Evolutionary conservation across 129 eudicot genomes (phyloP).

Genomic region (Escallonia rubra): DNA sequence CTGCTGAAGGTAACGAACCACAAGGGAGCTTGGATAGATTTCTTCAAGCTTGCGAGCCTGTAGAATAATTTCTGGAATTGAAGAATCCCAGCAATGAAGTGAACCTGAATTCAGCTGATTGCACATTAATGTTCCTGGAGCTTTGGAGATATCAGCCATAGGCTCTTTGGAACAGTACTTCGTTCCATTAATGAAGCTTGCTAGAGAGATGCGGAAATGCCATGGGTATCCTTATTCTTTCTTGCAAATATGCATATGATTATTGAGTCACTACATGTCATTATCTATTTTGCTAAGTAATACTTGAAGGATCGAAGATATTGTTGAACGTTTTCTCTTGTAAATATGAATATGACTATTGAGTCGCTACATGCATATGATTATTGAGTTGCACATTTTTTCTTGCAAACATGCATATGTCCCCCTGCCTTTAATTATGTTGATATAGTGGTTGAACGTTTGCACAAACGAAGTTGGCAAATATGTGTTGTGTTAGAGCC

Average conservation of each 20-base stretch:
- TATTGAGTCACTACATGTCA: background rate
- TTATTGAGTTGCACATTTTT: slow-evolving; percentile 22
- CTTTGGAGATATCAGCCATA: slow-evolving; percentile 7
- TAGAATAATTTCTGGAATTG: slow-evolving; percentile 61
- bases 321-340: slow-evolving; percentile 23
- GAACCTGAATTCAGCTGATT: slow-evolving; percentile 16
- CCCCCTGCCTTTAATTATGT: too few species aligned
- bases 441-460: too few species aligned
- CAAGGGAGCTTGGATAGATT: slow-evolving; percentile 23
- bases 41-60: slow-evolving; percentile 51
- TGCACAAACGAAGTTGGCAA: too few species aligned
- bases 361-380: slow-evolving; percentile 24
- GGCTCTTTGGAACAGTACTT: slow-evolving; percentile 31
- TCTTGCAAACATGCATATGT: too few species aligned
- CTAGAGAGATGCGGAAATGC: slow-evolving; percentile 94
- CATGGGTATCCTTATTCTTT: slow-evolving; percentile 74
- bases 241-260: background rate
- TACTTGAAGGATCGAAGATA: slow-evolving; percentile 52
- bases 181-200: slow-evolving; percentile 74
- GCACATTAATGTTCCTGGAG: slow-evolving; percentile 1
- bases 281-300: slow-evolving; percentile 1
- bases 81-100: slow-evolving; percentile 16
- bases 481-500: too few species aligned
- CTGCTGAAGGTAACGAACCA: slow-evolving; percentile 29
- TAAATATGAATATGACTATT: too few species aligned